Base-by-base conservation (phyloP, 2,329 filamentous ascomycete species). In the Beauveria bassiana region DNA sequence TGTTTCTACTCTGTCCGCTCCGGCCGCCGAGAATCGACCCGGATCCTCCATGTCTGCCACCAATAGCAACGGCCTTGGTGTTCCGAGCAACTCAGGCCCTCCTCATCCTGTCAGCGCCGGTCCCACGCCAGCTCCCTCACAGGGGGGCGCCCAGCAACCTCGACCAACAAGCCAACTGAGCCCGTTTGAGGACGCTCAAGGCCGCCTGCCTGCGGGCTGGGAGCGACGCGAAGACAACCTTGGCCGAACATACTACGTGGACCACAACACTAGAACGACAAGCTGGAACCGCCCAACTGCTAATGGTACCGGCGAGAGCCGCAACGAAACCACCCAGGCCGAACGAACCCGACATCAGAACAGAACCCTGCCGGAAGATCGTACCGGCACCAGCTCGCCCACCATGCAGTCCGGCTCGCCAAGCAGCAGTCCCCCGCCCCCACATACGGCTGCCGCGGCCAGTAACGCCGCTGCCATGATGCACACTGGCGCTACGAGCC, bases 161-260 rank as follows among this genome's bases (percentile, higher is more conserved):
- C 77, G 66, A 31, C 74, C 67, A 42, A 66, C 66, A 18, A 77
- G 72, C 61, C 74, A 77, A 61, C 86, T 96, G 71, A 97, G 92
- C 70, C 93, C 93, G 0, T 99, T 99, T 67, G 93, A 98, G 76
- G 95, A 99, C 75, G 86, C 87, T n/a, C 93, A 97, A 71, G 95
- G 95, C 62, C 87, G 93, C 68, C 77, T 99, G 60, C 95, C 95
- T 40, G 87, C 90, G 56, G 95, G 95, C 40, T 99, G 95, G 93
- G 95, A 99, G 77, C 87, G 95, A 61, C 86, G 95, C 61, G 93
- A 98, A 74, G 95, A 99, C 73, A 95, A 97, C 68, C 76, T 98
- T 49, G 93, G 95, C 58, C 85, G 95, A 69, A 98, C 93, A 24
- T 99, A 99, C 73, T 99, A 98, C 72, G 95, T 99, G 58, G 95